These are phyloP conservation scores for Dimocarpus longan DNA, from an alignment of 345 rosid genomes.

Conservation along the genomic window DNA sequence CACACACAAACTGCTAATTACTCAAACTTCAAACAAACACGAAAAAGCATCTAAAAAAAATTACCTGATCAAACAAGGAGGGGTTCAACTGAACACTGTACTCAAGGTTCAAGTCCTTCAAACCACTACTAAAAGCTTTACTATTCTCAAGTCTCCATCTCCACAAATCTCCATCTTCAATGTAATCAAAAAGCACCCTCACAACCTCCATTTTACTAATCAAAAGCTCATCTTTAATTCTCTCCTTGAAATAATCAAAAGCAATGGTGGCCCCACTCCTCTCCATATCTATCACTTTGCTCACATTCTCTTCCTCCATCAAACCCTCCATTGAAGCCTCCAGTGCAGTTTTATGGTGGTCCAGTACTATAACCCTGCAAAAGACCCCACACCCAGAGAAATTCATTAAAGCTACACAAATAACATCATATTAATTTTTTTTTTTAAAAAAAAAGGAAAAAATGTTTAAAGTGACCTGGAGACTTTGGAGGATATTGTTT, in stretches of 20 bases:
- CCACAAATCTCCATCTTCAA: slow-evolving; percentile 79
- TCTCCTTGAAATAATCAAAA: slow-evolving; percentile 64
- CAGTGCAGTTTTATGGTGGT: slow-evolving; percentile 74
- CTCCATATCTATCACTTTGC: slow-evolving; percentile 52
- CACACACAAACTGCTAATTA: background rate
- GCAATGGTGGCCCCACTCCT: slow-evolving; percentile 87
- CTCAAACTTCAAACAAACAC: background rate
- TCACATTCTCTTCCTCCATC: slow-evolving; percentile 45
- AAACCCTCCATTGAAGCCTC: slow-evolving; percentile 41
- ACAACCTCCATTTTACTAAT: slow-evolving; percentile 39
- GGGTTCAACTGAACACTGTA: slow-evolving; percentile 45
- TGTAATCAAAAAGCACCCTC: slow-evolving; percentile 62
- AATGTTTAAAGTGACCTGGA: slow-evolving; percentile 27
- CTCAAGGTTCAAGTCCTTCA: slow-evolving; percentile 57
- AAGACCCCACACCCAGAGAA: background rate
- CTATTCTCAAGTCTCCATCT: slow-evolving; percentile 67
- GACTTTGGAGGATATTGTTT: slow-evolving; percentile 50
- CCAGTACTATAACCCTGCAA: slow-evolving; percentile 52
- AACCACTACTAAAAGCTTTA: slow-evolving; percentile 74
- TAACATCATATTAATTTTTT: background rate
- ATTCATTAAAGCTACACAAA: background rate
- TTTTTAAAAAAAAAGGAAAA: background rate
- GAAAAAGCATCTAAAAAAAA: background rate
- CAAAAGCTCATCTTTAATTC: slow-evolving; percentile 31
- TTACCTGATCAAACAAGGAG: slow-evolving; percentile 62